Evolutionary conservation across 2,329 filamentous ascomycete genomes (phyloP).

Genomic region (Apiospora marii): DNA sequence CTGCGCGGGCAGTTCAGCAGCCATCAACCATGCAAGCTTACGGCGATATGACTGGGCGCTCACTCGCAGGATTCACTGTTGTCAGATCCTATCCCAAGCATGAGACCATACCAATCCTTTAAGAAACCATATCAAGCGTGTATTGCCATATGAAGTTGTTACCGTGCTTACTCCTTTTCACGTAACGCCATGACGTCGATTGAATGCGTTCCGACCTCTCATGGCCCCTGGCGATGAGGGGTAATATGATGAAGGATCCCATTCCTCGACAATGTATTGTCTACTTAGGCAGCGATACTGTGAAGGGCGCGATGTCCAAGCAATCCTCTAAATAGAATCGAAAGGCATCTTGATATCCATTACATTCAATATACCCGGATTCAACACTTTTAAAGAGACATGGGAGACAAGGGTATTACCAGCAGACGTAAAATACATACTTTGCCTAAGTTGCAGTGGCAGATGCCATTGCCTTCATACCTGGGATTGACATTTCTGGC

Average conservation of each 20-base stretch:
- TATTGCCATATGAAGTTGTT: no score
- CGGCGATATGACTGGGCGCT: neutral
- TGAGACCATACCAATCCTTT: neutral
- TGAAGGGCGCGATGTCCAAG: no score
- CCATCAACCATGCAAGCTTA: neutral
- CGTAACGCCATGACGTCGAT: neutral
- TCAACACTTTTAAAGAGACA: neutral
- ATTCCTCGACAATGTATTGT: neutral
- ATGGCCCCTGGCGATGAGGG: neutral
- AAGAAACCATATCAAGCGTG: neutral
- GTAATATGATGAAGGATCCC: neutral
- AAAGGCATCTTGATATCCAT: neutral
- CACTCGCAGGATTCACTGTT: neutral
- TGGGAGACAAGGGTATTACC: neutral
- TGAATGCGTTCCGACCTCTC: neutral
- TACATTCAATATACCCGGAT: neutral
- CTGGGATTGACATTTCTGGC: neutral
- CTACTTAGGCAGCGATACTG: neutral
- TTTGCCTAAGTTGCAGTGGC: neutral
- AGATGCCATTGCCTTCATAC: neutral
- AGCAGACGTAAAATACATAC: neutral
- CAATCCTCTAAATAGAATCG: neutral
- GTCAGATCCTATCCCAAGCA: neutral
- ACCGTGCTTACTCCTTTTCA: neutral
- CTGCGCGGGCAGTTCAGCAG: neutral